Evolutionary conservation across 495 filamentous ascomycete genomes (phyloP).

Genomic region (Jackrogersella multiformis): DNA sequence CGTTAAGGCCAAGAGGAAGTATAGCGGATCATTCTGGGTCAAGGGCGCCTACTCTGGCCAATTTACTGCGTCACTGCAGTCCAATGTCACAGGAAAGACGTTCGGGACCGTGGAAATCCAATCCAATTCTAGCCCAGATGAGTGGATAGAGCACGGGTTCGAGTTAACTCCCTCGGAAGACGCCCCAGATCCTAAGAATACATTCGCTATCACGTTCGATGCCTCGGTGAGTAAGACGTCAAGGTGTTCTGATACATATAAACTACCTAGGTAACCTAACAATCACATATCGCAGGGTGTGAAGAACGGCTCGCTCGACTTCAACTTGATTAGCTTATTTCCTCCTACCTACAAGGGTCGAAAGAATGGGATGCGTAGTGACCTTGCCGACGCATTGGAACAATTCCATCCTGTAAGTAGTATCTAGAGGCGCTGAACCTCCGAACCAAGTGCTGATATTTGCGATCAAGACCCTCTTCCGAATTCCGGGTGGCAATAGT

Average conservation of each 20-base stretch:
- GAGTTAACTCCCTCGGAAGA: slow-evolving; percentile 50
- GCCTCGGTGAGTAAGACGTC: slow-evolving; percentile 42
- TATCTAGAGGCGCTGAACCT: neutral
- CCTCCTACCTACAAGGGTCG: slow-evolving; percentile 72
- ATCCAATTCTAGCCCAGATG: slow-evolving; percentile 46
- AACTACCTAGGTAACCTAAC: neutral
- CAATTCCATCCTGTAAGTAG: slow-evolving; percentile 58
- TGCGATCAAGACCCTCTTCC: slow-evolving; percentile 56
- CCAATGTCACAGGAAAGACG: slow-evolving; percentile 55
- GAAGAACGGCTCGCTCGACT: slow-evolving; percentile 61
- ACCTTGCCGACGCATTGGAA: slow-evolving; percentile 65
- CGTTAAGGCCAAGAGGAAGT: slow-evolving; percentile 57
- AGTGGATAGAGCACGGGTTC: slow-evolving; percentile 63
- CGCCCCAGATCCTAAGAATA: slow-evolving; percentile 70
- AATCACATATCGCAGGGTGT: slow-evolving; percentile 43
- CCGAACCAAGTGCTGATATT: slow-evolving; percentile 5
- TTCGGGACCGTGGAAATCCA: slow-evolving; percentile 54
- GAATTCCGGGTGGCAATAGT: slow-evolving; percentile 74
- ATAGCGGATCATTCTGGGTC: slow-evolving; percentile 68
- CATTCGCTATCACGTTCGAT: slow-evolving; percentile 69
- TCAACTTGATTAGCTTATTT: slow-evolving; percentile 72
- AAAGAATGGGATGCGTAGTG: slow-evolving; percentile 68
- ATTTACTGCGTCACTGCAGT: slow-evolving; percentile 59
- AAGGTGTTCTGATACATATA: neutral
- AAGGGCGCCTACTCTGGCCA: slow-evolving; percentile 52